Percentiles rank a stretch among this genome's conserved stretches.
Conservation (phyloP, 306 rosid genomes). For the Pterocarpus macrocarpus region DNA sequence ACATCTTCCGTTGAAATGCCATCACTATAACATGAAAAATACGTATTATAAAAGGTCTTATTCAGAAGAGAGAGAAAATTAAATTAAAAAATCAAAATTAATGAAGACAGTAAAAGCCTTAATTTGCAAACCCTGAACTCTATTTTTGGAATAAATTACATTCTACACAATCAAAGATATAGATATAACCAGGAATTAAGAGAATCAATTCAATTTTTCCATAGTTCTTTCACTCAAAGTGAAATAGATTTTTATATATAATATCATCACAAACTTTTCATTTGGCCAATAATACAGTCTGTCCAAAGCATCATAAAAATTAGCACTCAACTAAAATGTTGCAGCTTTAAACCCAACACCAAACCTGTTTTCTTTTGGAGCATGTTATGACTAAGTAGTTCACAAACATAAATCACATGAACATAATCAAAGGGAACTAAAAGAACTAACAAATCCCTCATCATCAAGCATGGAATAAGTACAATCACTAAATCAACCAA, state of each 20-base stretch:
- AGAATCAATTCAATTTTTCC: conserved; percentile 25
- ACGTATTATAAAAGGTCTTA: conserved; percentile 14
- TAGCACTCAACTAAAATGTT: conserved; percentile 12
- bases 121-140: conserved; percentile 10
- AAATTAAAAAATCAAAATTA: conserved; percentile 4
- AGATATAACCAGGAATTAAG: conserved; percentile 25
- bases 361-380: not conserved
- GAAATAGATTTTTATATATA: not conserved
- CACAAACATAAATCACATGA: conserved; percentile 1
- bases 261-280: not conserved
- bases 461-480: conserved; percentile 7
- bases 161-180: conserved; percentile 34
- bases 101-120: conserved; percentile 27
- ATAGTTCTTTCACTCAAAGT: conserved; percentile 32
- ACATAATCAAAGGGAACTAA: conserved; percentile 13
- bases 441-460: conserved; percentile 23
- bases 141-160: conserved; percentile 19
- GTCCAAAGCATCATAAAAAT: conserved; percentile 29
- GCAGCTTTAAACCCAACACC: conserved; percentile 29
- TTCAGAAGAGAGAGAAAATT: not conserved
- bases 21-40: conserved; percentile 61
- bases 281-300: not conserved
- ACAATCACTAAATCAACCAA: conserved; percentile 5
- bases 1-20: conserved; percentile 68
- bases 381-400: conserved; percentile 19